Conservation (phyloP, 148 eudicot genomes). For the Vaccinium macrocarpon region DNA sequence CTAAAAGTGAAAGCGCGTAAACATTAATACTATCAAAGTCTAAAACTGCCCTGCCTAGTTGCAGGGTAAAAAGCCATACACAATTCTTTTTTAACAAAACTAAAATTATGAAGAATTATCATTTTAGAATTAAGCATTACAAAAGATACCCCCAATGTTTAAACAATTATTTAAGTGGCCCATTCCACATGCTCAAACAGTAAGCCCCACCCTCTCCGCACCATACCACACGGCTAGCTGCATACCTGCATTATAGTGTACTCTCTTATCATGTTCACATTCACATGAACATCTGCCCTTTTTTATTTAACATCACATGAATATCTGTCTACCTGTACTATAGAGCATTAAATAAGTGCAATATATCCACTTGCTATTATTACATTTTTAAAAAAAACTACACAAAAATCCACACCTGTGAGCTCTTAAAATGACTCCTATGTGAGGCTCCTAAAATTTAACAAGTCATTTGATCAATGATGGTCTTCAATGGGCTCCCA, state of each 20-base stretch:
- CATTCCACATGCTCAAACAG: neutral
- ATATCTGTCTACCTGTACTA: no score
- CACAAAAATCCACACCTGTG: no score
- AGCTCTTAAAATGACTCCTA: no score
- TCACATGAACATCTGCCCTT: no score
- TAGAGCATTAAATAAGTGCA: no score
- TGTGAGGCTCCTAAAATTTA: no score
- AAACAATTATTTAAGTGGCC: neutral
- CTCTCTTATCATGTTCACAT: neutral
- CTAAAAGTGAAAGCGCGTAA: neutral
- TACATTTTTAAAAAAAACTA: no score
- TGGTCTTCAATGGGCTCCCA: no score
- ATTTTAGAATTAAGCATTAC: neutral
- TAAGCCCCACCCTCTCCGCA: neutral
- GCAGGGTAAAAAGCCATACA: neutral
- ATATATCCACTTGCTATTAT: no score
- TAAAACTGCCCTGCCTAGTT: neutral
- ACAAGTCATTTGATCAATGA: no score
- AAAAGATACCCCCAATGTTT: neutral
- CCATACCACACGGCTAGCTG: constrained; percentile 1
- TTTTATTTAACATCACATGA: no score
- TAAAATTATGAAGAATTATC: neutral
- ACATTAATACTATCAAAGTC: no score
- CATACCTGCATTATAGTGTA: neutral
- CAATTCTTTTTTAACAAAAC: neutral